Percentiles rank a stretch among this genome's conserved stretches.
phyloP scores from a whole-genome alignment of 805 yeast species.

The Starmera quercuum region DNA sequence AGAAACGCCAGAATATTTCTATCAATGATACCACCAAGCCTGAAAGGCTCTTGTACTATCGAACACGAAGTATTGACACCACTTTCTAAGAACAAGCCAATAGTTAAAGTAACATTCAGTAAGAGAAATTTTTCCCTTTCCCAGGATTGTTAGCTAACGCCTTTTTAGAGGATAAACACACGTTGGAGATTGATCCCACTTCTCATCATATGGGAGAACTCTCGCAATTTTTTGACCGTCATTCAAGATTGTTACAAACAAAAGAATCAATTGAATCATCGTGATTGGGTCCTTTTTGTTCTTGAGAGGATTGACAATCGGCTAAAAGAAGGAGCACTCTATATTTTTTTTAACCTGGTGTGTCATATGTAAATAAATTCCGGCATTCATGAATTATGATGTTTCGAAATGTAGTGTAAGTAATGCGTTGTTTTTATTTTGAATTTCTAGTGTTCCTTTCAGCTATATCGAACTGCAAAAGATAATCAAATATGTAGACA shows the following conservation, averaged over 20 bases:
- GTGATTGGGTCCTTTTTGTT: background rate
- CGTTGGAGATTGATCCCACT: conserved; percentile 60
- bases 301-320: no score
- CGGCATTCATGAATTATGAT: no score
- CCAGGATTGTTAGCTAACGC: conserved; percentile 1
- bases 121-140: conserved; percentile 5
- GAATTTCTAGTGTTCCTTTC: no score
- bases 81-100: conserved; percentile 40
- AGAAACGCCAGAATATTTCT: conserved; percentile 75
- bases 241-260: conserved; percentile 71
- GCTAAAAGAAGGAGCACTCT: no score
- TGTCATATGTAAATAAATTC: background rate
- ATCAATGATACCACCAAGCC: conserved; percentile 70
- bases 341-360: no score
- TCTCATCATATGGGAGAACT: conserved; percentile 50
- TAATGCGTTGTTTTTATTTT: no score
- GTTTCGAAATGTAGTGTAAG: no score
- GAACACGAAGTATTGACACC: conserved; percentile 53
- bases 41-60: conserved; percentile 53
- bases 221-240: conserved; percentile 62
- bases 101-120: conserved; percentile 67
- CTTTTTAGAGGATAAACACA: conserved; percentile 56
- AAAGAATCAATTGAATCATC: conserved; percentile 55
- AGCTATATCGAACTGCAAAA: no score
- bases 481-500: no score